These are phyloP conservation scores for Pisolithus marmoratus DNA, from an alignment of 768 basidiomycete genomes.

Conservation along the genomic window DNA sequence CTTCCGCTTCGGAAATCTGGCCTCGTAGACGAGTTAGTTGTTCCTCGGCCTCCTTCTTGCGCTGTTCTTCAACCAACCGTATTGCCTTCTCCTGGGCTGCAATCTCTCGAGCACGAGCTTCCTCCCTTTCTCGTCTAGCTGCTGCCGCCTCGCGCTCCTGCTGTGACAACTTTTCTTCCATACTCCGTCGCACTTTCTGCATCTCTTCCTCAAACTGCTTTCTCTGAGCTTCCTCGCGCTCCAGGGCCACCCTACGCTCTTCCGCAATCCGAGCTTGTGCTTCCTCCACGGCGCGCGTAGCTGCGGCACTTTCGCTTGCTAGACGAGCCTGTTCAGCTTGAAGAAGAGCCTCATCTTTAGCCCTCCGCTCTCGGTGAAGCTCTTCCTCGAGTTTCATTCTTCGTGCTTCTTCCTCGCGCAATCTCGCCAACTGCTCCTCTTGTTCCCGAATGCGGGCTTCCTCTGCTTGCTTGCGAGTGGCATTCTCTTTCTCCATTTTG, in stretches of 20 bases:
- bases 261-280: conserved; percentile 19
- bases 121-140: conserved; percentile 24
- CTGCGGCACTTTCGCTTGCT: conserved; percentile 18
- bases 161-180: conserved; percentile 17
- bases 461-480: conserved; percentile 14
- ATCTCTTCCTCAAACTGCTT: conserved; percentile 25
- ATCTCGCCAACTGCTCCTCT: conserved; percentile 20
- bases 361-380: conserved; percentile 17
- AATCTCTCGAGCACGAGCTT: conserved; percentile 17
- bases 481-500: conserved; percentile 20
- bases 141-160: conserved; percentile 19
- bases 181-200: conserved; percentile 14
- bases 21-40: conserved; percentile 21
- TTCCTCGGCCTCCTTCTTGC: conserved; percentile 21
- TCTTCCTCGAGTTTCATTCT: conserved; percentile 21
- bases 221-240: conserved; percentile 19
- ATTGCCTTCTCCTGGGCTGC: conserved; percentile 28
- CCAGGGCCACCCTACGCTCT: conserved; percentile 19
- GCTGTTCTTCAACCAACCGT: conserved; percentile 25
- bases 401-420: conserved; percentile 26
- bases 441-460: conserved; percentile 20
- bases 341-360: conserved; percentile 8
- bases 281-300: conserved; percentile 14
- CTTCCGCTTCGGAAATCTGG: conserved; percentile 24
- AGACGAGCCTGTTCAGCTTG: conserved; percentile 13